These are phyloP conservation scores for Quercus cerris DNA, from an alignment of 306 rosid species.

Conservation along the genomic window DNA sequence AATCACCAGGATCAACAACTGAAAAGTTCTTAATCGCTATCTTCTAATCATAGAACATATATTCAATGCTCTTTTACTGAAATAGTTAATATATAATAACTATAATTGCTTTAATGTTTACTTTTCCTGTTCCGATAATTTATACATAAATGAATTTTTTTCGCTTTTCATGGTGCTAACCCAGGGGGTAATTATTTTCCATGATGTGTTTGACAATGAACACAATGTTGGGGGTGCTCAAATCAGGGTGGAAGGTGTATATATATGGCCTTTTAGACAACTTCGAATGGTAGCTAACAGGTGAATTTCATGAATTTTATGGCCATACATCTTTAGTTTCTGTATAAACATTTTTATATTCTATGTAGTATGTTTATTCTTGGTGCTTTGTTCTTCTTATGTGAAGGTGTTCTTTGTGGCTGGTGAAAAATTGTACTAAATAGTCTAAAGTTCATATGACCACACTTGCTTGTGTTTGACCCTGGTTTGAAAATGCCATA, in stretches of 20 bases:
- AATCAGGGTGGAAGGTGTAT: conserved; percentile 97
- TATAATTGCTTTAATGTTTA: not conserved
- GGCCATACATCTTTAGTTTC: not conserved
- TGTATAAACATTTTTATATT: not conserved
- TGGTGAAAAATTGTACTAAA: conserved; percentile 1
- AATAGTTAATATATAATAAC: not conserved
- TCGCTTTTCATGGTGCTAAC: conserved; percentile 25
- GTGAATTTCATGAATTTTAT: conserved; percentile 30
- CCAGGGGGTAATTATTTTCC: conserved; percentile 88
- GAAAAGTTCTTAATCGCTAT: not conserved
- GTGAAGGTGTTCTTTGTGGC: not conserved
- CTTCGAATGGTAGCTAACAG: conserved; percentile 96
- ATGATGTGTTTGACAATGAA: conserved; percentile 79
- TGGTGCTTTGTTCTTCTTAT: not conserved
- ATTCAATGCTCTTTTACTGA: not conserved
- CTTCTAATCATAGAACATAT: not conserved
- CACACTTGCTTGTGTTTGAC: not conserved
- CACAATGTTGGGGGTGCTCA: conserved; percentile 84
- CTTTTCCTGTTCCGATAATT: not conserved
- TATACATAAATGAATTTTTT: not conserved
- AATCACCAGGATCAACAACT: not conserved
- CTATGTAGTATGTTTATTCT: not conserved
- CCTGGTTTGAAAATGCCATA: not conserved
- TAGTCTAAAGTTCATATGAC: not conserved
- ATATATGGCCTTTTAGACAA: conserved; percentile 98